Percentiles rank a stretch among this genome's conserved stretches.
Evolutionary conservation across 768 basidiomycete species (phyloP).

Genomic region (Leccinum pellstonianum): DNA sequence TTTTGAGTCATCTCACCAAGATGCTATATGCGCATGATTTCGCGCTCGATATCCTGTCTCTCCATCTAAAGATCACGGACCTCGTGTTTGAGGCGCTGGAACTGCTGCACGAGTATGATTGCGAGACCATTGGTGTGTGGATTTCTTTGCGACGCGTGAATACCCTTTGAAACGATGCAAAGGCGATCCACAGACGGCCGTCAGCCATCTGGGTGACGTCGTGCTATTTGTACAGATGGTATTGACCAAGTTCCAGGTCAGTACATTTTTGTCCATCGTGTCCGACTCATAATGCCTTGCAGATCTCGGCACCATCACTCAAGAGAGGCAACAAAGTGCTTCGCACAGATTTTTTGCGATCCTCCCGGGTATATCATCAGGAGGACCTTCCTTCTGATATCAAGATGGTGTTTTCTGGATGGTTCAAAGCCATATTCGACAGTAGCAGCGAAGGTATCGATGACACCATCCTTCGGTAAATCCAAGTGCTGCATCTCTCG

Average conservation of each 20-base stretch:
- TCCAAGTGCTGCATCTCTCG: background rate
- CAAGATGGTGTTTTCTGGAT: slow-evolving; percentile 45
- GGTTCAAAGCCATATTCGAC: slow-evolving; percentile 81
- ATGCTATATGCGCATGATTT: slow-evolving; percentile 56
- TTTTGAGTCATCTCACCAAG: slow-evolving; percentile 68
- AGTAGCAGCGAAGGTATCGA: slow-evolving; percentile 78
- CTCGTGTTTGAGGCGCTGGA: slow-evolving; percentile 61
- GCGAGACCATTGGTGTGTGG: slow-evolving; percentile 72
- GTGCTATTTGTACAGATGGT: slow-evolving; percentile 71
- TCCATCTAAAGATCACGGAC: slow-evolving; percentile 64
- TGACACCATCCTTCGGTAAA: slow-evolving; percentile 67
- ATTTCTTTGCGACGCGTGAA: background rate
- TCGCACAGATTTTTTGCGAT: slow-evolving; percentile 51
- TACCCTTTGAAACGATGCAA: slow-evolving; percentile 1
- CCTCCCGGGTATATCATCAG: slow-evolving; percentile 41
- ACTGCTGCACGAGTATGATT: slow-evolving; percentile 72
- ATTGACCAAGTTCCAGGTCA: slow-evolving; percentile 62
- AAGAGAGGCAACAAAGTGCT: slow-evolving; percentile 46
- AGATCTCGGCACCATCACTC: slow-evolving; percentile 54
- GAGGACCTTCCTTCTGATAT: slow-evolving; percentile 47
- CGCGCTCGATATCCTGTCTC: slow-evolving; percentile 64
- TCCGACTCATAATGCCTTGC: slow-evolving; percentile 6
- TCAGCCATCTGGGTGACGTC: slow-evolving; percentile 76
- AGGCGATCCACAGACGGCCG: slow-evolving; percentile 85
- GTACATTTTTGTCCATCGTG: slow-evolving; percentile 14